Evolutionary conservation across 176 grass and related monocot species (phyloP).

Genomic region (Carex myosuroides): DNA sequence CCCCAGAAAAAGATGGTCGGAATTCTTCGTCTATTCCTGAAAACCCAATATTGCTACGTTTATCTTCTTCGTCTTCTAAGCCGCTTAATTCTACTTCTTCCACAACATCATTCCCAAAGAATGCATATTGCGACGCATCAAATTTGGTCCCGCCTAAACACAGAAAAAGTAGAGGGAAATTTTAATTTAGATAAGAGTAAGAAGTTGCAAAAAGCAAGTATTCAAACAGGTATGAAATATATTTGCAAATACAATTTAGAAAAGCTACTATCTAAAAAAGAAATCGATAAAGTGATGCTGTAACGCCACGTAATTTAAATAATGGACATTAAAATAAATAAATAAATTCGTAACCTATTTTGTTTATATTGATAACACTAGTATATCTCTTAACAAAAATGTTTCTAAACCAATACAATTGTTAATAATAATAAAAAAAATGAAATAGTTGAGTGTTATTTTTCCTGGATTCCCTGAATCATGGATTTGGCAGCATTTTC

Average conservation of each 20-base stretch:
- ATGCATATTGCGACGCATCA: slow-evolving; percentile 63
- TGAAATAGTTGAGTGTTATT: too few relatives aligned
- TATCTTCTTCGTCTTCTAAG: slow-evolving; percentile 48
- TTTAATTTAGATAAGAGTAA: neutral
- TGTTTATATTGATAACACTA: too few relatives aligned
- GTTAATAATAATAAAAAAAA: too few relatives aligned
- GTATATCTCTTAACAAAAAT: too few relatives aligned
- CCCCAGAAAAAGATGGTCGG: slow-evolving; percentile 25
- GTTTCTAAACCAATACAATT: too few relatives aligned
- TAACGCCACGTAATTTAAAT: too few relatives aligned
- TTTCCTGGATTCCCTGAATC: too few relatives aligned
- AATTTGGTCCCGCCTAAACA: slow-evolving; percentile 35
- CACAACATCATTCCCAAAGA: slow-evolving; percentile 45
- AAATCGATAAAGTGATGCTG: neutral
- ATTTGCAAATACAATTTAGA: neutral
- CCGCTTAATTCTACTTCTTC: slow-evolving; percentile 61
- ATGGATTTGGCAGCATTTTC: too few relatives aligned
- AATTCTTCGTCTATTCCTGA: slow-evolving; percentile 32
- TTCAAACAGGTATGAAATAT: neutral
- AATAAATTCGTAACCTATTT: too few relatives aligned
- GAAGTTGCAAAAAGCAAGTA: neutral
- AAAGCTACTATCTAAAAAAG: neutral
- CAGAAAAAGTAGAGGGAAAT: neutral
- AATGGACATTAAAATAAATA: too few relatives aligned
- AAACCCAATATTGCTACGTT: slow-evolving; percentile 22